Base-by-base conservation (phyloP, 139 green algal species). In the Limnomonas spitsbergensis region DNA sequence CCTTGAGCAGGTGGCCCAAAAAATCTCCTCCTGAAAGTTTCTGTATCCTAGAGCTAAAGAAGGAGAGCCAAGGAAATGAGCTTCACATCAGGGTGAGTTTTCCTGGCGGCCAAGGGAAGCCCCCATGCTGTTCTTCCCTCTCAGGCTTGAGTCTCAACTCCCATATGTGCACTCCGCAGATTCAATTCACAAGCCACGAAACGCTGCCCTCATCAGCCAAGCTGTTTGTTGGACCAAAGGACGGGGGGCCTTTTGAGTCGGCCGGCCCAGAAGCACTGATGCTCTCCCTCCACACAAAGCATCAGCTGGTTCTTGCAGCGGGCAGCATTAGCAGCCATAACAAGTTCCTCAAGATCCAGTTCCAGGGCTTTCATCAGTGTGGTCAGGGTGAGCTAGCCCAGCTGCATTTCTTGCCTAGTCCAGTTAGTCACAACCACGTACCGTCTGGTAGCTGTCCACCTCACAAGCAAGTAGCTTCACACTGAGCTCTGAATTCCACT, bases 1-100 rank as follows among this genome's bases (percentile, higher is more conserved):
- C n/a, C n/a, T 61, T 36, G n/a, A 35, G 56, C 56, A 70, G 56
- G 29, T 70, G 56, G 56, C 56, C 9, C 4, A 70, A 70, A 20
- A 70, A 34, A 4, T 24, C 14, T 9, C 14, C 9, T 24, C 7
- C 56, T 24, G 14, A 37, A 4, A 70, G 56, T 20, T 70, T 4
- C 27, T 70, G 56, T 32, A 20, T 70, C 14, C n/a, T 70, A 9
- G 56, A 70, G 29, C 29, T 70, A 9, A 70, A 70, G 29, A 61
- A 61, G 20, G 47, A 61, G 47, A 14, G 20, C 47, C 20, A 29
- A 61, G 47, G 20, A 20, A 20, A 61, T 61, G 47, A 61, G 14
- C 14, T 61, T 29, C 20, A 29, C 20, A 61, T 61, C 47, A 14
- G 20, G 47, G 47, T 61, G 14, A 61, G 47, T 29, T 14, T n/a